Evolutionary conservation across 805 yeast genomes (phyloP), one percentile per base, ranked within the genome.

Genomic region (Wickerhamomyces alni): DNA sequence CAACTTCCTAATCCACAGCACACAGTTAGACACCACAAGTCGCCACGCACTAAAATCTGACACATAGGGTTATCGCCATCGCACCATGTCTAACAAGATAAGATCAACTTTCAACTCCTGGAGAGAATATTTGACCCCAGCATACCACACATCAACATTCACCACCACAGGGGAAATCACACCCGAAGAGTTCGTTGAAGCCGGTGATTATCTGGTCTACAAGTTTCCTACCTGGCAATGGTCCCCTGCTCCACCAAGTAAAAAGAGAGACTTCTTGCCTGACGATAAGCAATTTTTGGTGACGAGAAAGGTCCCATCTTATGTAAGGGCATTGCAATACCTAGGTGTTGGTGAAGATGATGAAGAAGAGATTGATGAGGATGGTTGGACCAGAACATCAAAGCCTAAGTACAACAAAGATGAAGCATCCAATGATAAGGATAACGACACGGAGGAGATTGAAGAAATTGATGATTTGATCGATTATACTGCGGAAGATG

Each of bases 171-270:
- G 99, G 4, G 93, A 91, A 58, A 81, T 93, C 37, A 86, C 96
- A 1, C 99, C 99, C 1, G 95, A 87, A 39, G 99, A 93, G 60
- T 93, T 93, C 63, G 91, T 88, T 9, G 69, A 68, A 40, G 97
- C 99, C 3, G 99, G 99, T 17, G 97, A 93, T 59, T 93, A 87
- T 61, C 66, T 93, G 42, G 89, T 82, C 25, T 81, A 79, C 61
- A 86, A 83, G 68, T 93, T 93, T 59, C 98, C 99, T 2, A 93
- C 98, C 1, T 93, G 99, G 99, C 78, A 80, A 45, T 93, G 99
- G 99, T 66, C 77, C 2, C 66, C 76, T 3, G 79, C 82, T 1
- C 74, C 82, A 13, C 61, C 67, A 12, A 65, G 72, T 8, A 73
- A 70, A 48, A 65, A 58, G 35, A 75, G 80, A 46, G 82, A 77